Evolutionary conservation across 768 basidiomycete species (phyloP).

Genomic region (Naganishia friedmannii): DNA sequence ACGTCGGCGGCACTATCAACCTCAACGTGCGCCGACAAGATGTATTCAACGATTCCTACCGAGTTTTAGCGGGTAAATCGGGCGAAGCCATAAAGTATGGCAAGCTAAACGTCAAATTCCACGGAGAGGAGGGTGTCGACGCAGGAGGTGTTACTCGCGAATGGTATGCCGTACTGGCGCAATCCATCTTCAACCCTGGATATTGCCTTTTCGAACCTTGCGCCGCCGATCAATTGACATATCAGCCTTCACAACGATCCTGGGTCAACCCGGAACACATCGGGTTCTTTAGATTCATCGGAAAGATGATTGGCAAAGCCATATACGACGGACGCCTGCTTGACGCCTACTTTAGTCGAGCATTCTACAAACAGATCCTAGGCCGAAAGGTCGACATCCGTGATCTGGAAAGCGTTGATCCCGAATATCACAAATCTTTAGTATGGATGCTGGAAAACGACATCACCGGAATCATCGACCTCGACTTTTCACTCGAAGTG

Average conservation of each 20-base stretch:
- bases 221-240: slow-evolving; percentile 88
- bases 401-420: slow-evolving; percentile 97
- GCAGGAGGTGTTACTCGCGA: slow-evolving; percentile 97
- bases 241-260: slow-evolving; percentile 67
- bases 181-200: slow-evolving; percentile 99
- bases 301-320: slow-evolving; percentile 90
- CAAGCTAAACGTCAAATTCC: slow-evolving; percentile 92
- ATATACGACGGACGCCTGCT: slow-evolving; percentile 86
- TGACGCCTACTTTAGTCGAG: slow-evolving; percentile 96
- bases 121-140: slow-evolving; percentile 96
- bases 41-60: slow-evolving; percentile 97
- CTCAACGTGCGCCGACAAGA: slow-evolving; percentile 56
- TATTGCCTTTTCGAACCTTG: slow-evolving; percentile 93
- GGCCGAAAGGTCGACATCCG: slow-evolving; percentile 91
- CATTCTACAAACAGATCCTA: slow-evolving; percentile 89
- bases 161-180: slow-evolving; percentile 96
- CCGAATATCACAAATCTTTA: slow-evolving; percentile 95
- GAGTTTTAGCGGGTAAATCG: slow-evolving; percentile 77
- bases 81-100: slow-evolving; percentile 98
- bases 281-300: slow-evolving; percentile 97
- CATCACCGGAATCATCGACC: slow-evolving; percentile 52
- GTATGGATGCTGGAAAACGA: slow-evolving; percentile 99
- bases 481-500: slow-evolving; percentile 92
- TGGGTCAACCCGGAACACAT: slow-evolving; percentile 80
- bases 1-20: slow-evolving; percentile 35